phyloP scores from a whole-genome alignment of 495 filamentous ascomycete genomes.

The Penicillium soppii region DNA sequence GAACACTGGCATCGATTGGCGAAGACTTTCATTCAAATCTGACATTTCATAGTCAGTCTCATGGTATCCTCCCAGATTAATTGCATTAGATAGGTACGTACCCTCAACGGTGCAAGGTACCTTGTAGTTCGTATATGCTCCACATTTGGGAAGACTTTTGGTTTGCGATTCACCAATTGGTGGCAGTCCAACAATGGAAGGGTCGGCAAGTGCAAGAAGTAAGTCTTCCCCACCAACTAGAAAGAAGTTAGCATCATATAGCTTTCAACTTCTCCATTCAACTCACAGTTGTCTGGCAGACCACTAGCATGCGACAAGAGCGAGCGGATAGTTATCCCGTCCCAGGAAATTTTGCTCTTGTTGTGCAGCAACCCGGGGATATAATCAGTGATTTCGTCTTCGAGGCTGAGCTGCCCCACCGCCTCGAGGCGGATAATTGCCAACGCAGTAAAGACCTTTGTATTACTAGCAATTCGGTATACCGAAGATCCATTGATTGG shows the following conservation, averaged over 20 bases:
- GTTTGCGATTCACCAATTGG: background rate
- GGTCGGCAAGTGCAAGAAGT: background rate
- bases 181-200: conserved; percentile 2
- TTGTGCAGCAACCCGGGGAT: background rate
- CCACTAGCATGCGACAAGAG: conserved; percentile 2
- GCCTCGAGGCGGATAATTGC: conserved; percentile 6
- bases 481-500: conserved; percentile 4
- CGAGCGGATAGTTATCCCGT: conserved; percentile 5
- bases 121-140: background rate
- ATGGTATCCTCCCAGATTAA: too few species aligned
- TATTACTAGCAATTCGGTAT: conserved; percentile 9
- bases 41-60: background rate
- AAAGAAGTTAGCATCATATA: background rate
- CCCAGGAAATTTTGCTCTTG: background rate
- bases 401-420: background rate
- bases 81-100: too few species aligned
- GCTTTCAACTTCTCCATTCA: too few species aligned
- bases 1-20: background rate
- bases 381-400: conserved; percentile 8
- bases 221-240: background rate
- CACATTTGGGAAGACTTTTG: conserved; percentile 2
- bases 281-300: conserved; percentile 5
- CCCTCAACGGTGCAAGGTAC: background rate
- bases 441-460: conserved; percentile 6
- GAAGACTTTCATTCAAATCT: background rate